Evolutionary conservation across 2,329 filamentous ascomycete genomes (phyloP).

Genomic region (Lecanicillium sp.): DNA sequence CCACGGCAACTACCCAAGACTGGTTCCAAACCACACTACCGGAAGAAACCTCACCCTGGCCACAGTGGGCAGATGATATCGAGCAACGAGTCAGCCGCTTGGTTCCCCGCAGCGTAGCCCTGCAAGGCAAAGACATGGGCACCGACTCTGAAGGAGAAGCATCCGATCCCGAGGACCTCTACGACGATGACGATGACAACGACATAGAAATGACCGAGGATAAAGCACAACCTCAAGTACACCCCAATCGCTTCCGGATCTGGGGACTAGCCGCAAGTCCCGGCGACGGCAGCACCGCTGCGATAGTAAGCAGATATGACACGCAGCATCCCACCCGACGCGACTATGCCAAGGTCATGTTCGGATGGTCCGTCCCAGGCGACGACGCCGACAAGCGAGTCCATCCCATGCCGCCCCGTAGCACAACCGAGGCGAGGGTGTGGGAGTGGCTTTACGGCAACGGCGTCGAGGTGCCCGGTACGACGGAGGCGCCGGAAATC

Average conservation of each 20-base stretch:
- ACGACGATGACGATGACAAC: constrained; percentile 17
- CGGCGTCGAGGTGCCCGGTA: constrained; percentile 35
- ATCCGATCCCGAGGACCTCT: constrained; percentile 13
- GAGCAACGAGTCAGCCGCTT: constrained; percentile 32
- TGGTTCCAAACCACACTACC: constrained; percentile 46
- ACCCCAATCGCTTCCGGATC: constrained; percentile 41
- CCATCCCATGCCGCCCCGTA: constrained; percentile 10
- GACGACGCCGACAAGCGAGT: constrained; percentile 4
- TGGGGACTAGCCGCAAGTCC: constrained; percentile 46
- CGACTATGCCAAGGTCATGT: constrained; percentile 27
- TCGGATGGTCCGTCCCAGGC: constrained; percentile 21
- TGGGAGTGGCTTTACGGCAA: constrained; percentile 54
- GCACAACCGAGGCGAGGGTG: constrained; percentile 45
- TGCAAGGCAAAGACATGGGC: constrained; percentile 25
- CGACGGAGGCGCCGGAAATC: not conserved
- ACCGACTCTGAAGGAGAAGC: constrained; percentile 12
- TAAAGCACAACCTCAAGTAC: constrained; percentile 30
- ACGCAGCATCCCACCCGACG: constrained; percentile 39
- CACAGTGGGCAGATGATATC: constrained; percentile 41
- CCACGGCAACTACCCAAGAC: constrained; percentile 38
- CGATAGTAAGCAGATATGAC: constrained; percentile 40
- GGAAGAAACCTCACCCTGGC: constrained; percentile 15
- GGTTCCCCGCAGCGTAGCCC: constrained; percentile 37
- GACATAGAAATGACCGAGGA: constrained; percentile 21
- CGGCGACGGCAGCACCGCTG: constrained; percentile 41